These are phyloP conservation scores for Tilletia caries DNA, from an alignment of 1,284 basidiomycete genomes.

Conservation along the genomic window DNA sequence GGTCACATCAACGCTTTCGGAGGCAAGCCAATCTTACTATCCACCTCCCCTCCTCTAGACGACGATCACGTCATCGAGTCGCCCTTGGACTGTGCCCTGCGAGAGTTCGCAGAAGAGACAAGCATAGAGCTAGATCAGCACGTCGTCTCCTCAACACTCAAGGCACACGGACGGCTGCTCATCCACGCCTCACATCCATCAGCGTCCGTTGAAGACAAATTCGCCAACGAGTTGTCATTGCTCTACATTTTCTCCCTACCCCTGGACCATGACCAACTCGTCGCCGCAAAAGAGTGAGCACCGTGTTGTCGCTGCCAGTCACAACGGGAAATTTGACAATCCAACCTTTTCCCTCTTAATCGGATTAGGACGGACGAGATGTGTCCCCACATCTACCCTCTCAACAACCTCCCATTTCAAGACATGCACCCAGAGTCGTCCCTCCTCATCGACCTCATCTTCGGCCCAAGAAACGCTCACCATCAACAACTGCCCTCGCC, in stretches of 20 bases:
- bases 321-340: too few relatives aligned
- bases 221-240: neutral
- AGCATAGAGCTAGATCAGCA: neutral
- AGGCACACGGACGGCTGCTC: constrained; percentile 1
- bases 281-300: neutral
- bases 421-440: constrained; percentile 2
- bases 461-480: neutral
- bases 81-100: neutral
- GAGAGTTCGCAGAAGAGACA: neutral
- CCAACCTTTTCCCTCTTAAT: too few relatives aligned
- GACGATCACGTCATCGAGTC: neutral
- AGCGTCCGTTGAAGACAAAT: neutral
- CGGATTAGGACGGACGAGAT: constrained; percentile 1
- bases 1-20: constrained; percentile 2
- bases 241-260: neutral
- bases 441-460: neutral
- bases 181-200: neutral
- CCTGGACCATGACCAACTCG: neutral
- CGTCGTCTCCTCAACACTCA: neutral
- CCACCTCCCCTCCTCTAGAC: neutral
- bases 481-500: neutral
- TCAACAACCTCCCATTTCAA: neutral
- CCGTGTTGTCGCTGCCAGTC: neutral
- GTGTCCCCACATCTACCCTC: neutral
- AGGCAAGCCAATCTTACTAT: neutral